Percentiles rank a stretch among this genome's conserved stretches.
These are phyloP conservation scores for Chondrus crispus DNA, from an alignment of 23 red algal genomes.

Conservation along the genomic window DNA sequence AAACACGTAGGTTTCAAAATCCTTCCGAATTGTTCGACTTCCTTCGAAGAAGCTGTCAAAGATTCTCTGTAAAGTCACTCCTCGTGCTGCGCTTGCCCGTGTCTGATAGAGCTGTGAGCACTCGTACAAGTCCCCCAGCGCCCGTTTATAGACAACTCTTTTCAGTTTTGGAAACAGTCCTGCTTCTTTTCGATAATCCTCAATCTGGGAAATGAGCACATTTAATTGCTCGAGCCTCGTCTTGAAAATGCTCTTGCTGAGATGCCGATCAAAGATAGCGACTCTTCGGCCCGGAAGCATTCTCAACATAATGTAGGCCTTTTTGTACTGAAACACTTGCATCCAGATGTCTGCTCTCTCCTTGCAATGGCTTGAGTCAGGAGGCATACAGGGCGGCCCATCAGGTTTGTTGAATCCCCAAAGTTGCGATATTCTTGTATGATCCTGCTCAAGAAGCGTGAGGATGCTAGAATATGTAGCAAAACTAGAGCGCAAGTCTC, in stretches of 20 bases:
- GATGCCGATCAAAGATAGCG: not conserved
- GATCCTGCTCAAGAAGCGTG: not conserved
- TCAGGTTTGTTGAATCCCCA: not conserved
- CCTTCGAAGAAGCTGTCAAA: not conserved
- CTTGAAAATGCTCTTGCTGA: not conserved
- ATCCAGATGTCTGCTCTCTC: constrained; percentile 22
- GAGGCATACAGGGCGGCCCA: not conserved
- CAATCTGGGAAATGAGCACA: not conserved
- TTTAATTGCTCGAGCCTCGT: not conserved
- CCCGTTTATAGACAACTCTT: not conserved
- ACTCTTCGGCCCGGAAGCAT: constrained; percentile 15
- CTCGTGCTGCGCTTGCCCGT: not conserved
- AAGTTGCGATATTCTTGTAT: not conserved
- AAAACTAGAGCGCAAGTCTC: constrained; percentile 29
- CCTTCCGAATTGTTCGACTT: not conserved
- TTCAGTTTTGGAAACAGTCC: not conserved
- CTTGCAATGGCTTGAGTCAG: not conserved
- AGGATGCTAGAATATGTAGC: not conserved
- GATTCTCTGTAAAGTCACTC: not conserved
- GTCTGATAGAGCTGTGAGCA: not conserved
- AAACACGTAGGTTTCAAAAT: not conserved
- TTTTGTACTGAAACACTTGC: constrained; percentile 22
- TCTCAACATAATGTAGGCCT: constrained; percentile 17
- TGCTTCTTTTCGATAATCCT: not conserved
- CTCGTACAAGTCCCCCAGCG: not conserved